phyloP scores from a whole-genome alignment of 306 rosid species.

The Citrullus mucosospermus region DNA sequence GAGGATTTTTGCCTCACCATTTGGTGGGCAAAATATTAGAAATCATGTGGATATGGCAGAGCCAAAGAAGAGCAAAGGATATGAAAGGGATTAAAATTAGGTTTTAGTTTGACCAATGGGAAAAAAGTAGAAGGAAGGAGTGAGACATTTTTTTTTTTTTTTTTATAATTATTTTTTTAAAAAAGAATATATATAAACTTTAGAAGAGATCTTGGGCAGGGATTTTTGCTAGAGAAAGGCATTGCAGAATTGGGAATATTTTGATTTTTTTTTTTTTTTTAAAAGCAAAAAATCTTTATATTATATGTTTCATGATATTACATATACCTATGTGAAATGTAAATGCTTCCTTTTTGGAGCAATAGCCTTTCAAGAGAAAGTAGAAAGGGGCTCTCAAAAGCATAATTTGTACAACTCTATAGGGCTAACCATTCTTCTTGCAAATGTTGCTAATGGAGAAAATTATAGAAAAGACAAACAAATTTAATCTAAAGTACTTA shows the following conservation, averaged over 20 bases:
- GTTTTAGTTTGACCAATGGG: too few relatives aligned
- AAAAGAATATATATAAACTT: neutral
- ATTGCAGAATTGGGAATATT: slow-evolving; percentile 2
- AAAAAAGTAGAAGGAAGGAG: neutral
- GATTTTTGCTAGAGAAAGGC: slow-evolving; percentile 3
- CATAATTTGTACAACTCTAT: neutral
- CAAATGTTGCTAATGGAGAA: neutral
- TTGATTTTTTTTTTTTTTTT: neutral
- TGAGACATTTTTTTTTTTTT: too few relatives aligned
- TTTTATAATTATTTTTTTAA: too few relatives aligned
- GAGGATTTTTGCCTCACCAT: too few relatives aligned
- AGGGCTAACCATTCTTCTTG: neutral
- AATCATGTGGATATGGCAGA: too few relatives aligned
- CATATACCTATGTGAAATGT: neutral
- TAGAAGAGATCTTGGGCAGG: neutral
- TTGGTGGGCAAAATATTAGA: too few relatives aligned
- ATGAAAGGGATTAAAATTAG: too few relatives aligned
- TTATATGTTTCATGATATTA: neutral
- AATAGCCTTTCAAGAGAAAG: too few relatives aligned
- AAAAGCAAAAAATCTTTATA: neutral
- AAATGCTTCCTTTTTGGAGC: neutral
- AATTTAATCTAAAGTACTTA: too few relatives aligned
- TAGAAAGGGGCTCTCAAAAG: neutral
- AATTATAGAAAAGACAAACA: neutral
- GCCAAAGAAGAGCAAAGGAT: too few relatives aligned